These are phyloP conservation scores for slime mould (Dictyostelium discoideum) DNA, from an alignment of 78 protist genomes.

Conservation along the genomic window dicty_2.7 NC_007090.3:3985501-3986000, in stretches of 20 bases:
- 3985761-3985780: slow-evolving; percentile 72
- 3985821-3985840: slow-evolving; percentile 63
- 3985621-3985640: slow-evolving; percentile 12
- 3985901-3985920: slow-evolving; percentile 74
- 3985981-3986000: slow-evolving; percentile 76
- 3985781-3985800: slow-evolving; percentile 64
- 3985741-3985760: neutral
- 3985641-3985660: slow-evolving; percentile 14
- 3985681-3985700: slow-evolving; percentile 57
- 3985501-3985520: slow-evolving; percentile 18
- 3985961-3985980: slow-evolving; percentile 57
- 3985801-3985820: slow-evolving; percentile 83
- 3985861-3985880: slow-evolving; percentile 75
- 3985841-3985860: slow-evolving; percentile 69
- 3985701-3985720: neutral
- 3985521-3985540: slow-evolving; percentile 43
- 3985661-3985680: slow-evolving; percentile 22
- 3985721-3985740: neutral
- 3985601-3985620: neutral
- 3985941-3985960: neutral
- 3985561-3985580: neutral
- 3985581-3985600: neutral
- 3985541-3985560: slow-evolving; percentile 19
- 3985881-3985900: slow-evolving; percentile 53
- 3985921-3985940: slow-evolving; percentile 76